Percentiles rank a stretch among this genome's conserved stretches.
Evolutionary conservation across 495 filamentous ascomycete genomes (phyloP).

Genomic region (Gamarada debralockiae): DNA sequence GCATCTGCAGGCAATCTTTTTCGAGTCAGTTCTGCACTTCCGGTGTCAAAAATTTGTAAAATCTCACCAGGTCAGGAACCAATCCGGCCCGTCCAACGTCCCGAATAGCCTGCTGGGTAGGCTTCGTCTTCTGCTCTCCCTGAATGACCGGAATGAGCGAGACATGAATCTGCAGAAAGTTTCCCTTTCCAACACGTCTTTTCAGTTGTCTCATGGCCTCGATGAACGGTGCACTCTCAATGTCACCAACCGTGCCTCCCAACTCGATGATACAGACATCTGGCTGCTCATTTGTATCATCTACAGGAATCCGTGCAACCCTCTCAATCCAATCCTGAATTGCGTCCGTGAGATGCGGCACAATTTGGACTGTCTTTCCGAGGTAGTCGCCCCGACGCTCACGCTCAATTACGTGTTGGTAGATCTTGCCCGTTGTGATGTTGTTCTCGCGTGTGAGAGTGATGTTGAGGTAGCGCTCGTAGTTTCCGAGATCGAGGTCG

Average conservation of each 20-base stretch:
- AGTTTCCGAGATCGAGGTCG: conserved; percentile 95
- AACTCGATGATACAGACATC: conserved; percentile 87
- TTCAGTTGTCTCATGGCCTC: conserved; percentile 80
- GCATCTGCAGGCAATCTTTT: conserved; percentile 86
- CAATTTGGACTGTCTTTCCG: conserved; percentile 80
- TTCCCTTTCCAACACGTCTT: conserved; percentile 65
- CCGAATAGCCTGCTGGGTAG: conserved; percentile 86
- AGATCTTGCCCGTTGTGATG: conserved; percentile 96
- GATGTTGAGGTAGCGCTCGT: conserved; percentile 73
- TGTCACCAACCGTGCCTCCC: conserved; percentile 83
- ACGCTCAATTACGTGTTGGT: conserved; percentile 76
- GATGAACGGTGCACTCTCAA: conserved; percentile 87
- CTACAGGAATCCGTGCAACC: conserved; percentile 81
- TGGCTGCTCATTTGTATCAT: conserved; percentile 74
- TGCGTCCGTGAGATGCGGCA: conserved; percentile 85
- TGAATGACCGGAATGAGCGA: conserved; percentile 69
- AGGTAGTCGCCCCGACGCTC: conserved; percentile 15
- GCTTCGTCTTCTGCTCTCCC: conserved; percentile 96
- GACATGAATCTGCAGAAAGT: conserved; percentile 85
- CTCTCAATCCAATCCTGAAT: conserved; percentile 92
- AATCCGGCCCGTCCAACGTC: conserved; percentile 68
- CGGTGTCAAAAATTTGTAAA: not conserved
- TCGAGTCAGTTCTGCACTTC: conserved; percentile 4
- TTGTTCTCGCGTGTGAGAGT: conserved; percentile 77
- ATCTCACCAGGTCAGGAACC: conserved; percentile 71